Base-by-base conservation (phyloP, 257 asterid species). In the Ocimum tenuiflorum region DNA sequence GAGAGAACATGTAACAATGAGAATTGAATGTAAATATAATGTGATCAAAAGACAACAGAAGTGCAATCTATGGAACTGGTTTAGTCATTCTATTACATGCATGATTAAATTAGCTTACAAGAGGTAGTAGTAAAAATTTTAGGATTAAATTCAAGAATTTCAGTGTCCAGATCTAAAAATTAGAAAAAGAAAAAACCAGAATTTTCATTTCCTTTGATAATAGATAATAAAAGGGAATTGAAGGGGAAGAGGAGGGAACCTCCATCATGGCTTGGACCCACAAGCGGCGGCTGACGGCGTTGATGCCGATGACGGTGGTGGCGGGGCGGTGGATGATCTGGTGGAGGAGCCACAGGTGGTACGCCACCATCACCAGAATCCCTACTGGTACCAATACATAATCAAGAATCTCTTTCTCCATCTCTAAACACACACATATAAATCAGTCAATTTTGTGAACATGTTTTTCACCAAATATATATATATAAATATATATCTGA, bases 181-280 rank as follows among this genome's bases (percentile, higher is more conserved):
- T 1, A 27, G 4, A 27, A 27, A 27, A 27, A 27, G 4, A 1
- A 27, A 27, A 27, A 27, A 2, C 31, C 31, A 27, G 4, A 27
- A 27, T 27, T 27, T 27, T 27, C 31, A 27, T 27, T 27, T 27
- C 31, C 31, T 27, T 27, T 27, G 31, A 27, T 27, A 1, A 27
- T 27, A 4, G 11, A 6, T 19, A 7, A 60, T 2, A 8, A 13
- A 8, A 7, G 36, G n/a, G 0, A 41, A 24, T 6, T 6, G 6
- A 13, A 9, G 13, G 4, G 2, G 9, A 6, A 2, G 9, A 9
- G 0, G 23, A 6, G 23, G 23, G 17, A 43, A 88, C 98, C 95
- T 88, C 88, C 99, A 92, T 92, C 97, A 89, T 92, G 54, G 95
- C 86, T 3, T 72, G 82, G 51, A 89, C 95, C 99, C 99, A 92